Conservation (phyloP, 108 stramenopile species). For the Discostella pseudostelligera region DNA sequence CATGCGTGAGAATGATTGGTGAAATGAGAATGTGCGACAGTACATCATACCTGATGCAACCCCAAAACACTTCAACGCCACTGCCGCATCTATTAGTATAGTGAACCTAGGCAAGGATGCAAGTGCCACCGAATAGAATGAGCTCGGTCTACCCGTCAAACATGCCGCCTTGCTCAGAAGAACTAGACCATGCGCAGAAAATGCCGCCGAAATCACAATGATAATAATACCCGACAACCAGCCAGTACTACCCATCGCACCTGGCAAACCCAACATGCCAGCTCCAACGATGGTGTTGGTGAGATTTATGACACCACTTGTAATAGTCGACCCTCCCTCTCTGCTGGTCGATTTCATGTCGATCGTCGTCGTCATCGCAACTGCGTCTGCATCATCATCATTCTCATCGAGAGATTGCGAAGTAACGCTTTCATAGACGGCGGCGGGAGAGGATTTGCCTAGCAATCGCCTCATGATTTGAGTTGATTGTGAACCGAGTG, state of each 20-base stretch:
- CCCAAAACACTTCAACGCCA: conserved; percentile 81
- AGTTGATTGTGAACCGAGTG: too few species aligned
- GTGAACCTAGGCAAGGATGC: conserved; percentile 61
- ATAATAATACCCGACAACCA: conserved; percentile 51
- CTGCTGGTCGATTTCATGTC: background rate
- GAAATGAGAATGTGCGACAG: too few species aligned
- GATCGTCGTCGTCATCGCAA: background rate
- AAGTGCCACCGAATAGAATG: conserved; percentile 66
- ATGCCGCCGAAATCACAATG: conserved; percentile 53
- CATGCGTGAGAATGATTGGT: too few species aligned
- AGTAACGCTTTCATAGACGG: too few species aligned
- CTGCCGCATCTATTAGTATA: conserved; percentile 72
- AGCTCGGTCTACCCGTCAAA: conserved; percentile 26
- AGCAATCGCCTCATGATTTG: too few species aligned
- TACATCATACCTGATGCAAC: conserved; percentile 62
- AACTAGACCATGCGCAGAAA: conserved; percentile 52
- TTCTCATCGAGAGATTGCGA: too few species aligned
- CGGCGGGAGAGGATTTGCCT: too few species aligned
- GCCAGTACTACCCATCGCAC: conserved; percentile 64
- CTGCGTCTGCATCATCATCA: too few species aligned
- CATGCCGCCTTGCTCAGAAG: conserved; percentile 47
- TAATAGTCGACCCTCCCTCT: conserved; percentile 27
- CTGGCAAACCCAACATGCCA: conserved; percentile 73
- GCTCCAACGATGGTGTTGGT: conserved; percentile 75
- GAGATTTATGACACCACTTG: conserved; percentile 61